phyloP scores from a whole-genome alignment of 1,284 basidiomycete species.

The Trametes pubescens region DNA sequence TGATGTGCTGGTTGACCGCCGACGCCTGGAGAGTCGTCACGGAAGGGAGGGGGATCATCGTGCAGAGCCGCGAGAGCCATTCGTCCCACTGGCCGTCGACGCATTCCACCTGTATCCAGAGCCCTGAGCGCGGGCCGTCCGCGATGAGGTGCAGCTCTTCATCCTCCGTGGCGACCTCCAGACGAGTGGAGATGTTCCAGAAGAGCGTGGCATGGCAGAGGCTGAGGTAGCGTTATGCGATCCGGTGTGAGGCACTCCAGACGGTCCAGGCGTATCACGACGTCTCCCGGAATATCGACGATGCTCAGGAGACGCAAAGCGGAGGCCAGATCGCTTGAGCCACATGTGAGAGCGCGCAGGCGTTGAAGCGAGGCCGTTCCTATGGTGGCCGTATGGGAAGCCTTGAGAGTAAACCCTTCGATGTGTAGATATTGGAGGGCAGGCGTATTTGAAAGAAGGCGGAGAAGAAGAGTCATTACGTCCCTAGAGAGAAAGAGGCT shows the following conservation, averaged over 20 bases:
- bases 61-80: neutral
- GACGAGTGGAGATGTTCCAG: neutral
- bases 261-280: neutral
- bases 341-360: neutral
- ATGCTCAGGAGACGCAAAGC: neutral
- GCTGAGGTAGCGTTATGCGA: neutral
- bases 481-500: neutral
- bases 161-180: neutral
- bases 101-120: neutral
- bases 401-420: neutral
- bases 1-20: neutral
- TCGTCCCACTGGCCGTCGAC: neutral
- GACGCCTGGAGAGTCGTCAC: neutral
- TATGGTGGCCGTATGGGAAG: too few species aligned
- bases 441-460: constrained; percentile 1
- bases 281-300: constrained; percentile 1
- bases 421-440: constrained; percentile 7
- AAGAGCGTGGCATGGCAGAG: neutral
- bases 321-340: neutral
- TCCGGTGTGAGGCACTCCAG: neutral
- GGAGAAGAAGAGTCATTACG: neutral
- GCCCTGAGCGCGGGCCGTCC: neutral
- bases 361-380: neutral
- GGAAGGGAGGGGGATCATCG: neutral
- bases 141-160: constrained; percentile 1